Evolutionary conservation across 805 yeast genomes (phyloP).

Genomic region (Candida suzukii): DNA sequence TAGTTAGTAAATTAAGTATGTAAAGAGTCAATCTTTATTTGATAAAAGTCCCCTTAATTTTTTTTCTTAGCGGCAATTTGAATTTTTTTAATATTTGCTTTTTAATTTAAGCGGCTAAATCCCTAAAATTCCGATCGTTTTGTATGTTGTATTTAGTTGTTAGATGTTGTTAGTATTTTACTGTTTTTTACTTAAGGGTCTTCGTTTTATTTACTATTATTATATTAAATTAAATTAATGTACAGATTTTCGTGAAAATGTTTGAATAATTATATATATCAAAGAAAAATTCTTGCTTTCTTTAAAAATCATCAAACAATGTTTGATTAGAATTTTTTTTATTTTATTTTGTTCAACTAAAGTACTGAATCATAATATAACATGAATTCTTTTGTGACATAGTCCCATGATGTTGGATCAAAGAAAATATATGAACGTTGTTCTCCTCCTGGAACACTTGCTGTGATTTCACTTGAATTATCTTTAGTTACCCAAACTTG

Average conservation of each 20-base stretch:
- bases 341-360: not conserved
- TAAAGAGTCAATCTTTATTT: no score
- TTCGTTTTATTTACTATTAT: not conserved
- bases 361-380: conserved; percentile 40
- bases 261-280: not conserved
- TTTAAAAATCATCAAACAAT: no score
- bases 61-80: not conserved
- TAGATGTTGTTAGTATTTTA: no score
- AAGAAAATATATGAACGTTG: conserved; percentile 90
- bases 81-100: not conserved
- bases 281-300: no score
- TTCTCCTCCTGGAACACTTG: conserved; percentile 75
- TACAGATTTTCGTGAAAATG: not conserved
- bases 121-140: no score
- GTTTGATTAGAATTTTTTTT: no score
- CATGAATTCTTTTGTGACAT: conserved; percentile 65
- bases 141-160: no score
- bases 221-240: not conserved
- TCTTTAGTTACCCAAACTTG: conserved; percentile 97
- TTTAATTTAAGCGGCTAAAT: no score
- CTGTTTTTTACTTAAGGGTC: no score
- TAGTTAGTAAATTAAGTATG: no score
- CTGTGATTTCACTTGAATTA: conserved; percentile 80
- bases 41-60: no score
- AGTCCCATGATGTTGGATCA: conserved; percentile 95